These are phyloP conservation scores for Aspergillus sp. DNA, from an alignment of 2,329 filamentous ascomycete genomes.

Conservation along the genomic window DNA sequence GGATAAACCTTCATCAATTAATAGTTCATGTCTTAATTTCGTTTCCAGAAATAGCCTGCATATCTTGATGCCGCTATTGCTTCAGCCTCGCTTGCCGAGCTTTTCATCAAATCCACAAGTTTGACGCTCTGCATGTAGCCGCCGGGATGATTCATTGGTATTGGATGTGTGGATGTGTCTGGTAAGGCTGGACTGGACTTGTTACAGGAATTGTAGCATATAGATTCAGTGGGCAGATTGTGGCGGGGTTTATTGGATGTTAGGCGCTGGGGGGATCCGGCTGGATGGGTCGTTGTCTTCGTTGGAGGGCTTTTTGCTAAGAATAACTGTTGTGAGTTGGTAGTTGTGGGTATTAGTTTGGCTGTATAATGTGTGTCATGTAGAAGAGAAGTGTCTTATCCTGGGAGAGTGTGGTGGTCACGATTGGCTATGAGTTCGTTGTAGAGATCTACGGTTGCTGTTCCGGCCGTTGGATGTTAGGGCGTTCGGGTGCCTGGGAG, in stretches of 20 bases:
- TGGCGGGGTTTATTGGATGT: background rate
- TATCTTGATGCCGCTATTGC: background rate
- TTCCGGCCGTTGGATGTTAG: background rate
- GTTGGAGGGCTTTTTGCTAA: background rate
- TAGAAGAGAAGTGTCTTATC: background rate
- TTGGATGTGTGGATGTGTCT: background rate
- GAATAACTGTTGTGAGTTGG: slow-evolving; percentile 4
- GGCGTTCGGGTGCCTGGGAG: background rate
- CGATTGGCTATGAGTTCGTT: slow-evolving; percentile 1
- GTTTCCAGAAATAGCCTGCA: background rate
- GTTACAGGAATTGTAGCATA: background rate
- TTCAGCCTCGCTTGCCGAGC: background rate
- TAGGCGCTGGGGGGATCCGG: background rate
- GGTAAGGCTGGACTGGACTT: background rate
- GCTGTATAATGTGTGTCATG: no score
- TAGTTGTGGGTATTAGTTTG: background rate
- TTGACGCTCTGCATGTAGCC: slow-evolving; percentile 2
- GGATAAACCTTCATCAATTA: background rate
- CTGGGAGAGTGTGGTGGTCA: background rate
- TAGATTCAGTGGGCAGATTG: background rate
- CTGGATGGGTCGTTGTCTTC: background rate
- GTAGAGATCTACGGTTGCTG: background rate
- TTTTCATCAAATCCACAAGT: background rate
- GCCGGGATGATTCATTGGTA: background rate
- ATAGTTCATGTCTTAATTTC: background rate